Conservation (phyloP, 192 early-diverging fungal species). For the Umbelopsis vinacea region DNA sequence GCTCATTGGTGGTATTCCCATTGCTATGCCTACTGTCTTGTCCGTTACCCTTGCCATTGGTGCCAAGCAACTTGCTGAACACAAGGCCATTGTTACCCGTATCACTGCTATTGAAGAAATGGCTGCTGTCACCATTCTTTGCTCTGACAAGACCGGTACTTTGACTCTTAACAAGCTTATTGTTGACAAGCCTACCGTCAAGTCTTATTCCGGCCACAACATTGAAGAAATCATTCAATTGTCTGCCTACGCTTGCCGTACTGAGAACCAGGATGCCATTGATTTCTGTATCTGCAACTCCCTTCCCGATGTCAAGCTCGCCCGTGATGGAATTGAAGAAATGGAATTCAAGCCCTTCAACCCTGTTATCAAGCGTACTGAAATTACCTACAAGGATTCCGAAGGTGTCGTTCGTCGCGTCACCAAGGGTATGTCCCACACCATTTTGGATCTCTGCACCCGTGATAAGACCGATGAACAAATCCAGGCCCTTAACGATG, state of each 20-base stretch:
- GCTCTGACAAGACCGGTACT: constrained; percentile 97
- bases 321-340: constrained; percentile 68
- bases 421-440: constrained; percentile 77
- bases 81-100: constrained; percentile 82
- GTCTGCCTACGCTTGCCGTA: constrained; percentile 77
- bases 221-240: constrained; percentile 65
- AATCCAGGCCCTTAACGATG: constrained; percentile 48
- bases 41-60: constrained; percentile 81
- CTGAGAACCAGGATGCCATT: constrained; percentile 81
- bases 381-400: constrained; percentile 68
- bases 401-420: constrained; percentile 70
- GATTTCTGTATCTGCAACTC: constrained; percentile 77
- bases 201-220: constrained; percentile 66
- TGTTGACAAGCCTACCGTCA: constrained; percentile 72
- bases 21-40: constrained; percentile 82
- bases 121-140: constrained; percentile 82
- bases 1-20: constrained; percentile 81
- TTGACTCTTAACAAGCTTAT: constrained; percentile 86
- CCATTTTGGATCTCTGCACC: constrained; percentile 73
- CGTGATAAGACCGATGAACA: constrained; percentile 69
- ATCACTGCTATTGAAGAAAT: constrained; percentile 84
- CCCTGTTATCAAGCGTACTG: constrained; percentile 78
- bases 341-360: constrained; percentile 76
- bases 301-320: constrained; percentile 55
- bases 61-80: constrained; percentile 80